Evolutionary conservation across 495 filamentous ascomycete genomes (phyloP), one percentile per base, ranked within the genome.

Genomic region (Penicillium odoratum): DNA sequence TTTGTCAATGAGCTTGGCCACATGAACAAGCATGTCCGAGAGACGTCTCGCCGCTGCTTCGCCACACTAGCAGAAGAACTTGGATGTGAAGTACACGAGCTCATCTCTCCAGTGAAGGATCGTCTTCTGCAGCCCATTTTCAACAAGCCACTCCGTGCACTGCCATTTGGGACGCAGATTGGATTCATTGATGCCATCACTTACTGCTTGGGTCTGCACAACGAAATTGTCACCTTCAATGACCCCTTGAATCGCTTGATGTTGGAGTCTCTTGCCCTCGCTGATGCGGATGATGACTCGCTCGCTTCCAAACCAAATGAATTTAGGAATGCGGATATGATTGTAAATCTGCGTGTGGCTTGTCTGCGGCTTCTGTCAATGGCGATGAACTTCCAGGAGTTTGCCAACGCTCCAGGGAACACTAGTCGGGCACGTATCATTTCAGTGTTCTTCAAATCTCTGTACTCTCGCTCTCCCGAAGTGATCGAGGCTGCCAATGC

Each of bases 121-220:
- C 84, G 89, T 44, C 75, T 97, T 18, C 79, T 98, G 10, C 80
- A 82, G 58, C 88, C 92, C 0, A 96, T 99, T 51, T 99, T 92
- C 77, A 88, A 88, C 64, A 99, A 99, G 73, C 95, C 95, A 29
- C 71, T 99, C 26, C 83, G 95, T 50, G 95, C 95, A 3, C 73
- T 99, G 52, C 93, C 93, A 2, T 97, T 97, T 66, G 79, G 88
- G 4, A 90, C 87, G 3, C 95, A 99, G 70, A 98, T 99, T 65
- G 95, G 94, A 9, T 98, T 93, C 68, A 96, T 99, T 61, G 94
- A 98, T 70, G 95, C 93, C 6, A 92, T 99, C 61, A 94, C 90
- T 0, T 98, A 92, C 70, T 95, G 91, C 70, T 81, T 99, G 72
- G 84, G 87, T 28, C 77, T 98, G 29, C 90, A 93, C 61, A 84